phyloP scores from a whole-genome alignment of 2,329 filamentous ascomycete genomes.

The Scedosporium apiospermum region DNA sequence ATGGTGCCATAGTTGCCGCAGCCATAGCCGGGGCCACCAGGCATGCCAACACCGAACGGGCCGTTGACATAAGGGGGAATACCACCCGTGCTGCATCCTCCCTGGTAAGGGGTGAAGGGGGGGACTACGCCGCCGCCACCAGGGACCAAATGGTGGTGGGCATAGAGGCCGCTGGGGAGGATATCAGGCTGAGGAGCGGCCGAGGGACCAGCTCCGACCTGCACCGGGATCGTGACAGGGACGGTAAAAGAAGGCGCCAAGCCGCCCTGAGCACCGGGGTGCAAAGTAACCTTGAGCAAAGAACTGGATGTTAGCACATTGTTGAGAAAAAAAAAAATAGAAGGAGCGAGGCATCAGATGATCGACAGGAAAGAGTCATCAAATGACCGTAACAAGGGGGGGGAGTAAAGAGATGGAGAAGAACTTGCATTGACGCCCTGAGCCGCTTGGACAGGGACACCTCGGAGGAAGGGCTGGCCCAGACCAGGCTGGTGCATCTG shows the following conservation, averaged over 20 bases:
- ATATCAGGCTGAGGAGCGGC: neutral
- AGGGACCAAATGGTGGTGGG: neutral
- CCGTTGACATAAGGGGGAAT: too few relatives aligned
- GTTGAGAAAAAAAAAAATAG: neutral
- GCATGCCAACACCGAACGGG: too few relatives aligned
- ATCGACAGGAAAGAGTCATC: too few relatives aligned
- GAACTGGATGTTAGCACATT: neutral
- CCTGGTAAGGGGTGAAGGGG: too few relatives aligned
- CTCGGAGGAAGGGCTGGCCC: neutral
- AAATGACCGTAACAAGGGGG: too few relatives aligned
- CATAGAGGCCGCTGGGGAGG: neutral
- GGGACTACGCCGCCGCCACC: neutral
- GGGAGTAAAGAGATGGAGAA: neutral
- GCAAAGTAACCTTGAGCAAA: neutral
- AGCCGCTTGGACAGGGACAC: neutral
- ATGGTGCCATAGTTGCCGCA: conserved; percentile 24
- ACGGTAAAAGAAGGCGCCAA: neutral
- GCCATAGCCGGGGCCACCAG: neutral
- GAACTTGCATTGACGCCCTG: neutral
- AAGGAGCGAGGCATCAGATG: too few relatives aligned
- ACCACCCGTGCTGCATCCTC: too few relatives aligned
- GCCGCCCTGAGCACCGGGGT: neutral
- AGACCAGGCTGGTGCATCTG: neutral
- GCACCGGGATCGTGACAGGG: neutral
- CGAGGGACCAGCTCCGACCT: neutral